Percentiles rank a stretch among this genome's conserved stretches.
These are phyloP conservation scores for Galeopsis tetrahit DNA, from an alignment of 257 asterid genomes.

Conservation along the genomic window DNA sequence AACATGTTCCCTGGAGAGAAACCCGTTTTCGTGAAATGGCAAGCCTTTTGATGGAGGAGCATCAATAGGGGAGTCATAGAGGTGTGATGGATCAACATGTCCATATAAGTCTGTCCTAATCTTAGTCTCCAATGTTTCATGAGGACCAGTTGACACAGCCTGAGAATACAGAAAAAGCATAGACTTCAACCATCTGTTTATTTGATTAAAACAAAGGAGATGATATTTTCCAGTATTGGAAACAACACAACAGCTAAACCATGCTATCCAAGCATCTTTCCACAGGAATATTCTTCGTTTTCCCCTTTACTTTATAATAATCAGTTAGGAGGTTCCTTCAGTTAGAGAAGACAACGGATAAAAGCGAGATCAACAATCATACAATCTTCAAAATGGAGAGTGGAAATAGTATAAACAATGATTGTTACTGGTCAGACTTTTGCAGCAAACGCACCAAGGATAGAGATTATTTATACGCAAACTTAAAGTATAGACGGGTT, in stretches of 20 bases:
- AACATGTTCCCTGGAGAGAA: constrained; percentile 62
- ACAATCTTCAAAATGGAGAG: background rate
- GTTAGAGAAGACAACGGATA: background rate
- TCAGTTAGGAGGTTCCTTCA: background rate
- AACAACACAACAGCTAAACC: constrained; percentile 8
- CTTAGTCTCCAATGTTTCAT: constrained; percentile 47
- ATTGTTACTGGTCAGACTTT: constrained; percentile 4
- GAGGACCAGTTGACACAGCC: constrained; percentile 52
- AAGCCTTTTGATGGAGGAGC: constrained; percentile 49
- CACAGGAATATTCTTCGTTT: background rate
- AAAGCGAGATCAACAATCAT: background rate
- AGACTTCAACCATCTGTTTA: constrained; percentile 31
- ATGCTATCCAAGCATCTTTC: constrained; percentile 7
- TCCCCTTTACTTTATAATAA: background rate
- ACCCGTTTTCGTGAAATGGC: constrained; percentile 65
- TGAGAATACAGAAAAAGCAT: constrained; percentile 36
- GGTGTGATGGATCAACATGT: constrained; percentile 40
- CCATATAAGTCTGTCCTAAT: constrained; percentile 50
- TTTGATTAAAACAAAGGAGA: constrained; percentile 27
- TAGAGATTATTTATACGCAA: constrained; percentile 3
- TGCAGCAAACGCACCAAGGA: constrained; percentile 9
- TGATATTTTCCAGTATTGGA: background rate
- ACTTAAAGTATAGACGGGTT: constrained; percentile 1
- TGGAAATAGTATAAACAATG: background rate
- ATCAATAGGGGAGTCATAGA: constrained; percentile 41